Percentiles rank a stretch among this genome's conserved stretches.
phyloP scores from a whole-genome alignment of 768 basidiomycete species.

The Lepiota venenata region DNA sequence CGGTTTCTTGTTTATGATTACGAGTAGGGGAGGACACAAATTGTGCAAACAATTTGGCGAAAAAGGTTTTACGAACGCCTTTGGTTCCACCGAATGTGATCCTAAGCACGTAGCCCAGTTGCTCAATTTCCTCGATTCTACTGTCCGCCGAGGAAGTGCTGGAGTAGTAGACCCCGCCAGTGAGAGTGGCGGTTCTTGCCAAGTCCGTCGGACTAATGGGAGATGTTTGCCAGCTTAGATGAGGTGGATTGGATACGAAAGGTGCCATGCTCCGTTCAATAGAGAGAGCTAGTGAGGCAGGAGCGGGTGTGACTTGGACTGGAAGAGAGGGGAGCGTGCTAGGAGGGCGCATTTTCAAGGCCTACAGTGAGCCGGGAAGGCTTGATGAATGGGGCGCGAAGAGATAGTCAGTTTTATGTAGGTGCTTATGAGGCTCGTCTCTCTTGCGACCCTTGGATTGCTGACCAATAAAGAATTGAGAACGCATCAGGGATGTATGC shows the following conservation, averaged over 20 bases:
- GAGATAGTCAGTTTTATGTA: too few relatives aligned
- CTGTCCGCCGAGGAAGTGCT: too few relatives aligned
- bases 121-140: conserved; percentile 6
- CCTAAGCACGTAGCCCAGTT: neutral
- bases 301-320: conserved; percentile 4
- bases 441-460: too few relatives aligned
- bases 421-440: too few relatives aligned
- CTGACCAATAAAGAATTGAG: too few relatives aligned
- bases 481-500: too few relatives aligned
- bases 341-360: too few relatives aligned
- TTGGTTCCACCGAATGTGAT: conserved; percentile 5
- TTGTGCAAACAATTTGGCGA: conserved; percentile 5
- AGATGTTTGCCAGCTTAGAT: neutral
- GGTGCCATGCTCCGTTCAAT: conserved; percentile 2
- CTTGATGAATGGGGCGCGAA: too few relatives aligned
- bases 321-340: too few relatives aligned
- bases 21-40: neutral
- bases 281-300: conserved; percentile 9
- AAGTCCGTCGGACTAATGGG: conserved; percentile 3
- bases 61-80: neutral
- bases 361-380: too few relatives aligned
- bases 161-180: too few relatives aligned
- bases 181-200: too few relatives aligned
- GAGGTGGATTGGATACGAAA: conserved; percentile 4
- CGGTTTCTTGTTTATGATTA: neutral